Conservation (phyloP, 176 grass and related monocot species). For the Bolboschoenus planiculmis region DNA sequence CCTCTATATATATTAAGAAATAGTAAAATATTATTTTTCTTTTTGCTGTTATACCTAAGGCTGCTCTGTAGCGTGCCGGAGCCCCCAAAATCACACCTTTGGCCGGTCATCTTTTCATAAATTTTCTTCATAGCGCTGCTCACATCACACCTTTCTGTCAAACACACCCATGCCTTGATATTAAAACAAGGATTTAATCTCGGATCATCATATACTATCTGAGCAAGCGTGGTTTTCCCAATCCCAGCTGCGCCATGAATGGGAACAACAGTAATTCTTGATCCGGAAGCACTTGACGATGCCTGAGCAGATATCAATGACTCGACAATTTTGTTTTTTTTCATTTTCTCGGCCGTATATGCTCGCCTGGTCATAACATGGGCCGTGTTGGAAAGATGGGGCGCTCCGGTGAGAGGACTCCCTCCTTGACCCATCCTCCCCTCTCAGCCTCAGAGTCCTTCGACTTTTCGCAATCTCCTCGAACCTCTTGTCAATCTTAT, state of each 20-base stretch:
- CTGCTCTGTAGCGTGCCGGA: too few relatives aligned
- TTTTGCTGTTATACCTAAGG: too few relatives aligned
- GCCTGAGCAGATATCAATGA: background rate
- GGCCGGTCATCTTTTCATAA: too few relatives aligned
- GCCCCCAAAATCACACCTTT: too few relatives aligned
- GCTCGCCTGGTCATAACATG: background rate
- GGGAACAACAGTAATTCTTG: conserved; percentile 12
- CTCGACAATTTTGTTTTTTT: background rate
- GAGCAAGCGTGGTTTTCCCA: conserved; percentile 40
- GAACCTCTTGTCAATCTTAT: conserved; percentile 7
- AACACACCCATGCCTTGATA: conserved; percentile 29
- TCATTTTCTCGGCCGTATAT: conserved; percentile 8
- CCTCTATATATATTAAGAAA: too few relatives aligned
- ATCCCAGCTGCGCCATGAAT: conserved; percentile 29
- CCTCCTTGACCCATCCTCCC: background rate
- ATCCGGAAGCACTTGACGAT: background rate
- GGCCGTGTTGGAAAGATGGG: too few relatives aligned
- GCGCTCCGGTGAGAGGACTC: background rate
- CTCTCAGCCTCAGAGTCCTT: background rate
- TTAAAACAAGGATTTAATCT: background rate
- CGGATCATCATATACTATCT: conserved; percentile 17
- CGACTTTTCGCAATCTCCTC: background rate
- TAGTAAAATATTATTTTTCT: too few relatives aligned
- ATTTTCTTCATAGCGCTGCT: too few relatives aligned
- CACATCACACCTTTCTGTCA: too few relatives aligned